Conservation (phyloP, 2,329 filamentous ascomycete genomes). For the Cadophora malorum region DNA sequence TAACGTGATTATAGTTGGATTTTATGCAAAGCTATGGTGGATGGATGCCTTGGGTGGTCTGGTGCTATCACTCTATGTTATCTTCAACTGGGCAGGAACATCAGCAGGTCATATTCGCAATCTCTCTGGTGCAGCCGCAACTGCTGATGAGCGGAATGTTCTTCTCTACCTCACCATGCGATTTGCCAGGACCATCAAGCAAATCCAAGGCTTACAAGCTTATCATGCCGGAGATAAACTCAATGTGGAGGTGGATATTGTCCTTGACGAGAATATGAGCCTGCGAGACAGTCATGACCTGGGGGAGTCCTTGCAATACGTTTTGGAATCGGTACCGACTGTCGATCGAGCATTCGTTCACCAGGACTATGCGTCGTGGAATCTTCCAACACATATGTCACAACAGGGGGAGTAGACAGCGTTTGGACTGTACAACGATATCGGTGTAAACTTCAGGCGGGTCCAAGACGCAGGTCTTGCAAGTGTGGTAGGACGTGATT, state of each 20-base stretch:
- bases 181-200: conserved; percentile 58
- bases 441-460: no score
- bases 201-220: conserved; percentile 60
- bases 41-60: conserved; percentile 67
- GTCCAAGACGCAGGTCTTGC: no score
- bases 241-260: conserved; percentile 67
- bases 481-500: neutral
- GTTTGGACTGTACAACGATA: no score
- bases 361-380: conserved; percentile 48
- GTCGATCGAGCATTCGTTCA: conserved; percentile 51
- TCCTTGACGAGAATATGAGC: conserved; percentile 60
- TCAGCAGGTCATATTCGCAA: conserved; percentile 64
- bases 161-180: conserved; percentile 65
- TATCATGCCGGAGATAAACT: conserved; percentile 69
- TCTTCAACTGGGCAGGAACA: conserved; percentile 71
- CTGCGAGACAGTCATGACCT: conserved; percentile 63
- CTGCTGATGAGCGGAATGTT: conserved; percentile 58
- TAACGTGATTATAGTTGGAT: conserved; percentile 53
- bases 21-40: conserved; percentile 68
- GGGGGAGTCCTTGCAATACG: conserved; percentile 69
- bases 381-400: conserved; percentile 47
- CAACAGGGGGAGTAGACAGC: conserved; percentile 41
- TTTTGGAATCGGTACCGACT: conserved; percentile 55
- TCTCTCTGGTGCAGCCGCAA: conserved; percentile 63
- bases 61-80: conserved; percentile 69